These are phyloP conservation scores for Parathielavia hyrcaniae DNA, from an alignment of 495 filamentous ascomycete species.

Conservation along the genomic window DNA sequence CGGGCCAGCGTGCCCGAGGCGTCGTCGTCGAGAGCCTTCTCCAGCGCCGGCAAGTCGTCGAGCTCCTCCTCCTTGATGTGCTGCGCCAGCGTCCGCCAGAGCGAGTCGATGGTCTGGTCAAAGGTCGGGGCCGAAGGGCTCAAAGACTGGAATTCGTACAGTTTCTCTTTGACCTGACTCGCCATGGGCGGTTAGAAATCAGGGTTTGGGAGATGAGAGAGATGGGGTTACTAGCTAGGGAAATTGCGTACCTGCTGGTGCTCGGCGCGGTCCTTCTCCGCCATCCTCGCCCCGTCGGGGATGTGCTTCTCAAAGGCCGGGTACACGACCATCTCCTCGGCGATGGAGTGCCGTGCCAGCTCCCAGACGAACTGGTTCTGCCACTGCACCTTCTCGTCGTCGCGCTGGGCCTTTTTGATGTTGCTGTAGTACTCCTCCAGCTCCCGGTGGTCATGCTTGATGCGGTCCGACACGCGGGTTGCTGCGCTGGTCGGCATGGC, in stretches of 20 bases:
- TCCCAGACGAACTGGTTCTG: slow-evolving; percentile 69
- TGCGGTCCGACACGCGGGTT: slow-evolving; percentile 42
- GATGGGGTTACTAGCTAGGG: too few relatives aligned
- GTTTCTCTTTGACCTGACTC: slow-evolving; percentile 53
- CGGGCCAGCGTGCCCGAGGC: slow-evolving; percentile 44
- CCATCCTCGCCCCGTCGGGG: slow-evolving; percentile 42
- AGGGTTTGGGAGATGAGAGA: neutral
- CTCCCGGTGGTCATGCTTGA: slow-evolving; percentile 59
- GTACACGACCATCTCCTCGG: slow-evolving; percentile 65
- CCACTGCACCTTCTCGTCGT: slow-evolving; percentile 47
- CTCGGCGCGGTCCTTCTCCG: slow-evolving; percentile 54
- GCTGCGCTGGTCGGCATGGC: slow-evolving; percentile 6
- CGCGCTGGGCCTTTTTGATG: slow-evolving; percentile 45
- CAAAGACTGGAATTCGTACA: slow-evolving; percentile 57
- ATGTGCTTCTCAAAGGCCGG: slow-evolving; percentile 58
- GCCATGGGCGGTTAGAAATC: neutral
- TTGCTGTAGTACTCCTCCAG: slow-evolving; percentile 54
- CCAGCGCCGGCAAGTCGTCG: slow-evolving; percentile 51
- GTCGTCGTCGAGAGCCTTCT: slow-evolving; percentile 37
- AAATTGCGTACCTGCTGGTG: slow-evolving; percentile 45
- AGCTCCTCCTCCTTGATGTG: slow-evolving; percentile 60
- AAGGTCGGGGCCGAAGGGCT: slow-evolving; percentile 44
- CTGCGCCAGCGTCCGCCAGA: slow-evolving; percentile 46
- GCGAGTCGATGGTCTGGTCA: slow-evolving; percentile 43
- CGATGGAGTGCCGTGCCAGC: slow-evolving; percentile 58